Conservation (phyloP, 768 basidiomycete species). For the Lentinula sp. region DNA sequence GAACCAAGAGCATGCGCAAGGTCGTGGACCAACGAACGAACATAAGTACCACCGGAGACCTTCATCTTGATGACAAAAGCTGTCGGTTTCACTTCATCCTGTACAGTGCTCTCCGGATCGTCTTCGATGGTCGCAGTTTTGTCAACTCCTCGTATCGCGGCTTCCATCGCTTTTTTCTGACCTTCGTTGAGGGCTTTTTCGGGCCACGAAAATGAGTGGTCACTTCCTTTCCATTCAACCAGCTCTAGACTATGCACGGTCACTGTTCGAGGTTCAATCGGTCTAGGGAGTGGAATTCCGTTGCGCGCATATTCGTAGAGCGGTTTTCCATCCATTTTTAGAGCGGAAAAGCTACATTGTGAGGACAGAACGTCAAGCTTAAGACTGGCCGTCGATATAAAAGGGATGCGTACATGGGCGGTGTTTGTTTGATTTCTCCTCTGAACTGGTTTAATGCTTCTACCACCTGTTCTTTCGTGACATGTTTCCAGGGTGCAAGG, state of each 20-base stretch:
- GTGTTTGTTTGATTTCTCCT: slow-evolving; percentile 85
- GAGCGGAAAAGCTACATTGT: slow-evolving; percentile 78
- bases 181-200: slow-evolving; percentile 59
- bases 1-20: slow-evolving; percentile 78
- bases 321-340: slow-evolving; percentile 97
- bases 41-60: slow-evolving; percentile 96
- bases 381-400: slow-evolving; percentile 2
- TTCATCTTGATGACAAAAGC: slow-evolving; percentile 88
- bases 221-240: slow-evolving; percentile 66
- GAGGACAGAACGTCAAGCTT: not conserved
- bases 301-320: slow-evolving; percentile 93
- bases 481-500: slow-evolving; percentile 73
- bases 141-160: slow-evolving; percentile 50
- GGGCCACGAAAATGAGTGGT: slow-evolving; percentile 80
- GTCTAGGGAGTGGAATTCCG: slow-evolving; percentile 85
- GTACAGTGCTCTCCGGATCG: slow-evolving; percentile 22
- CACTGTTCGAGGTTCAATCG: slow-evolving; percentile 84
- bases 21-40: slow-evolving; percentile 93
- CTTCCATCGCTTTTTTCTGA: slow-evolving; percentile 65
- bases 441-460: slow-evolving; percentile 63
- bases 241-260: slow-evolving; percentile 80
- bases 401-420: slow-evolving; percentile 69
- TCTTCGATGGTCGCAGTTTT: slow-evolving; percentile 25
- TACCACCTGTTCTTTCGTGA: slow-evolving; percentile 76
- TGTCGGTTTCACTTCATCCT: slow-evolving; percentile 41